Conservation (phyloP, 495 filamentous ascomycete genomes). For the Aspergillus olivimuriae region DNA sequence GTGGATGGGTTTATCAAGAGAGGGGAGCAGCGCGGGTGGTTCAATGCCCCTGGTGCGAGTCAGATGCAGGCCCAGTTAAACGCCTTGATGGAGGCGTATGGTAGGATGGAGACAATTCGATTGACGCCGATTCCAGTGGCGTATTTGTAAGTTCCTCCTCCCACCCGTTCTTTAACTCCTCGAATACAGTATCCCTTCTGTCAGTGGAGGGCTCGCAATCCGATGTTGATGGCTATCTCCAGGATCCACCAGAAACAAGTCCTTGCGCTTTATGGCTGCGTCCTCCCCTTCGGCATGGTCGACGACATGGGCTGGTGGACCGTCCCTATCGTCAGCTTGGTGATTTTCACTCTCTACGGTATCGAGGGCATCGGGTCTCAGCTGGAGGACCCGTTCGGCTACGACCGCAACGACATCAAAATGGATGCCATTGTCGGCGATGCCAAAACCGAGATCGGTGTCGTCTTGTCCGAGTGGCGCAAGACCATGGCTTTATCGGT, state of each 20-base stretch:
- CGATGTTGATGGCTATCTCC: background rate
- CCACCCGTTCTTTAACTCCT: background rate
- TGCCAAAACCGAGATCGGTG: slow-evolving; percentile 55
- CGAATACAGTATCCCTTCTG: no score
- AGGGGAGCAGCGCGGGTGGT: slow-evolving; percentile 52
- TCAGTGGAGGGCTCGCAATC: no score
- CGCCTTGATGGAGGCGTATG: slow-evolving; percentile 56
- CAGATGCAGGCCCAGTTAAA: slow-evolving; percentile 60
- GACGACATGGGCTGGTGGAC: slow-evolving; percentile 71
- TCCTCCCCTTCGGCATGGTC: slow-evolving; percentile 71
- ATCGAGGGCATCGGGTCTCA: slow-evolving; percentile 70
- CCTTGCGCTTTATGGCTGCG: slow-evolving; percentile 60
- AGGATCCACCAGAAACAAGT: slow-evolving; percentile 74
- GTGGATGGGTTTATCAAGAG: slow-evolving; percentile 64
- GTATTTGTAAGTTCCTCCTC: slow-evolving; percentile 49
- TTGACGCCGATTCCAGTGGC: slow-evolving; percentile 68
- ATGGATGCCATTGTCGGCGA: slow-evolving; percentile 72
- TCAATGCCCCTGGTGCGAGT: slow-evolving; percentile 54
- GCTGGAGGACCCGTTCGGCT: slow-evolving; percentile 71
- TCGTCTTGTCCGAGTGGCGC: slow-evolving; percentile 60
- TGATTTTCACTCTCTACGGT: slow-evolving; percentile 68
- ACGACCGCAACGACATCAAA: slow-evolving; percentile 71
- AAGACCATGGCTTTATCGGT: slow-evolving; percentile 11
- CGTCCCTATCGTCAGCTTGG: slow-evolving; percentile 57
- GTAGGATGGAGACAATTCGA: slow-evolving; percentile 68